A percentile compares a stretch with the other conserved stretches of the same genome.
Conservation (phyloP, 176 grass and related monocot species). For the Aegilops longissima region DNA sequence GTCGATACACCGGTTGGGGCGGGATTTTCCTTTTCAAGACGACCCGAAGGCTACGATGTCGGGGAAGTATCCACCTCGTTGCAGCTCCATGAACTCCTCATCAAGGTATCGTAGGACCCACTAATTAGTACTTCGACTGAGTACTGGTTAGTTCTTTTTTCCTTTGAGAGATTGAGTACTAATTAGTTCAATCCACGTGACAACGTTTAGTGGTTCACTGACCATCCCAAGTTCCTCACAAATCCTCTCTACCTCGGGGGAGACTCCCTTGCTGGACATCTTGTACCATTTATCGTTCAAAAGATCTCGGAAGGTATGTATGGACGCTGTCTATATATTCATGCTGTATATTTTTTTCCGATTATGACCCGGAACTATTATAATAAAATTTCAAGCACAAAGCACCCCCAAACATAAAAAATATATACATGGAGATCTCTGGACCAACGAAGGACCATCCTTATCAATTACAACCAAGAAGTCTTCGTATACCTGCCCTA, state of each 20-base stretch:
- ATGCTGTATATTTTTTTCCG: neutral
- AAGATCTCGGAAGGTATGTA: constrained; percentile 53
- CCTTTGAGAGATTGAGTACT: neutral
- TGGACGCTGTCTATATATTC: neutral
- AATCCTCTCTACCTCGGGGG: constrained; percentile 64
- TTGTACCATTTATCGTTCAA: constrained; percentile 40
- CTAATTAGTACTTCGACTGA: neutral
- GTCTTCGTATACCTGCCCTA: too few relatives aligned
- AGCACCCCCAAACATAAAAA: too few relatives aligned
- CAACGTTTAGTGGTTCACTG: constrained; percentile 50
- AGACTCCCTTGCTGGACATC: constrained; percentile 53
- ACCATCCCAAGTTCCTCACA: constrained; percentile 34
- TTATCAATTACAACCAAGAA: too few relatives aligned
- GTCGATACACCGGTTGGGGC: constrained; percentile 70
- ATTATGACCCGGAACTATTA: too few relatives aligned
- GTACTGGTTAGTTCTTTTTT: neutral
- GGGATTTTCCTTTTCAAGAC: constrained; percentile 60
- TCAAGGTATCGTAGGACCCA: constrained; percentile 18
- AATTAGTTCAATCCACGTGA: neutral
- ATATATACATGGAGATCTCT: too few relatives aligned
- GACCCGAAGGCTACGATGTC: constrained; percentile 54
- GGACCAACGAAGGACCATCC: too few relatives aligned
- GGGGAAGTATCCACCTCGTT: constrained; percentile 24
- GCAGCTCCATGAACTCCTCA: constrained; percentile 47
- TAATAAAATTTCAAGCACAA: too few relatives aligned